These are phyloP conservation scores for Hordeum pubiflorum DNA, from an alignment of 202 grass and related monocot genomes.

Conservation along the genomic window DNA sequence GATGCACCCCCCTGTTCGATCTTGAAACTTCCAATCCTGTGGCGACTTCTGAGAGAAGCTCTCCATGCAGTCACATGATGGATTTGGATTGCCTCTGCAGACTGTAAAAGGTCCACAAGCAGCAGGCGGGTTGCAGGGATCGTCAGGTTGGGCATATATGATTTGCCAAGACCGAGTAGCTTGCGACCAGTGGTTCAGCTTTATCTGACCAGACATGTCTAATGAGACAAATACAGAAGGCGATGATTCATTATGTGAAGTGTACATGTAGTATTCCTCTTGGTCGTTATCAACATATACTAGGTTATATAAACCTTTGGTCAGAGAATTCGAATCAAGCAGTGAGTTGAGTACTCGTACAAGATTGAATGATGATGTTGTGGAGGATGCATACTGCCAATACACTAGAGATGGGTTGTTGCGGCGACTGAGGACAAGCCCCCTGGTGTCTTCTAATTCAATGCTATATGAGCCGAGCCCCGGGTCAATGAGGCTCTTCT, in stretches of 20 bases:
- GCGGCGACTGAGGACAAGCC: background rate
- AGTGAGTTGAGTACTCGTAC: background rate
- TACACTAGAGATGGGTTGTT: background rate
- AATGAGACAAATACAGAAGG: background rate
- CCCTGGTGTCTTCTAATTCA: background rate
- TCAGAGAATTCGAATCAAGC: background rate
- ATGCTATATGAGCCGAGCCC: background rate
- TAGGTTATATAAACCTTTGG: background rate
- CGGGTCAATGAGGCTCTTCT: background rate
- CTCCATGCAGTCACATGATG: background rate
- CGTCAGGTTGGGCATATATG: background rate
- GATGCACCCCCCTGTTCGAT: conserved; percentile 1
- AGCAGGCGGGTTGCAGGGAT: background rate
- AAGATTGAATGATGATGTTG: background rate
- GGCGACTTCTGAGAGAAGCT: background rate
- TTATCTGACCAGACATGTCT: background rate
- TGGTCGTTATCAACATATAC: background rate
- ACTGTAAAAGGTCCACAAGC: background rate
- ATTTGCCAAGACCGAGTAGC: background rate
- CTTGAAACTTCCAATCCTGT: conserved; percentile 2
- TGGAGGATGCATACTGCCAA: background rate
- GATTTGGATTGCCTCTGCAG: background rate
- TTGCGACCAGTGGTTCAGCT: background rate
- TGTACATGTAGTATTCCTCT: background rate
- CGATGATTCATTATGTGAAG: background rate